A percentile compares a stretch with the other conserved stretches of the same genome.
Conservation (phyloP, 371 early-diverging fungal genomes). For the Apophysomyces trapeziformis region DNA sequence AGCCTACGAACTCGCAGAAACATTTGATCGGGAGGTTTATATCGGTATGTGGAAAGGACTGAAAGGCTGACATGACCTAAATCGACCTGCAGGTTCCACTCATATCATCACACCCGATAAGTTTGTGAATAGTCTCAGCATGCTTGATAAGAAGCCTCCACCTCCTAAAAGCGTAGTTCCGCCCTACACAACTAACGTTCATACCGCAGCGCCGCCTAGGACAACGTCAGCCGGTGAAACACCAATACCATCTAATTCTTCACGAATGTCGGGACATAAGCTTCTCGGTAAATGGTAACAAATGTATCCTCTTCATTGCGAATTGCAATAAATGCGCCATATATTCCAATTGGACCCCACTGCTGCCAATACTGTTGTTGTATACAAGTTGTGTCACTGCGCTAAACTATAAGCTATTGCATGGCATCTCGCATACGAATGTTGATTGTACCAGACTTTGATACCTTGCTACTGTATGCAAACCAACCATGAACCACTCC, state of each 20-base stretch:
- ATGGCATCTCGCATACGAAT: too few species aligned
- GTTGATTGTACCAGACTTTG: too few species aligned
- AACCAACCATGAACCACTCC: too few species aligned
- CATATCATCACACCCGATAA: constrained; percentile 79
- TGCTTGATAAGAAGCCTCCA: constrained; percentile 31
- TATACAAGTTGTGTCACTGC: too few species aligned
- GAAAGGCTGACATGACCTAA: neutral
- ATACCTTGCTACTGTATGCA: too few species aligned
- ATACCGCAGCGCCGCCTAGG: constrained; percentile 13
- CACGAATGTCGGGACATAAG: constrained; percentile 11
- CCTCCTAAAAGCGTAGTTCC: constrained; percentile 39
- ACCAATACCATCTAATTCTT: constrained; percentile 12
- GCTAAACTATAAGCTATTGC: too few species aligned
- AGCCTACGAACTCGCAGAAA: constrained; percentile 79
- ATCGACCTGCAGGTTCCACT: constrained; percentile 66
- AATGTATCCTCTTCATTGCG: neutral
- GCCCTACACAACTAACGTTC: constrained; percentile 36
- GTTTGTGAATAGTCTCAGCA: constrained; percentile 69
- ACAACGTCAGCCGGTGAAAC: neutral
- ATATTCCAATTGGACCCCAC: neutral
- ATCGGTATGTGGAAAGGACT: constrained; percentile 60
- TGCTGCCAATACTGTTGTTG: too few species aligned
- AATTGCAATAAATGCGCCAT: neutral
- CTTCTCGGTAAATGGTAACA: neutral
- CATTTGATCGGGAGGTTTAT: constrained; percentile 76